Conservation (phyloP, 768 basidiomycete species). For the Mycena crocata region DNA sequence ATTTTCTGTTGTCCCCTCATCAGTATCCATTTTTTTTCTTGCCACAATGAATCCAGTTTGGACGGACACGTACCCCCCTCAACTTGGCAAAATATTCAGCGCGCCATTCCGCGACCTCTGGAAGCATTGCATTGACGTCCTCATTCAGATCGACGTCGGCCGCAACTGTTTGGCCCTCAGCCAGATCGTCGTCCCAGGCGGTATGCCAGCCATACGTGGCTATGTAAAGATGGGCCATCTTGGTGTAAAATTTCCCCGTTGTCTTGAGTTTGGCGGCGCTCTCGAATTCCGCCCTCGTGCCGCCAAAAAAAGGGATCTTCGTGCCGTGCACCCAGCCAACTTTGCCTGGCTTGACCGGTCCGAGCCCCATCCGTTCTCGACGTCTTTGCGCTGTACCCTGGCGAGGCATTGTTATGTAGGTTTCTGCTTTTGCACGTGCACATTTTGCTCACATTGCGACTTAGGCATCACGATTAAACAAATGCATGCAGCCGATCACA, state of each 20-base stretch:
- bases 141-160: slow-evolving; percentile 9
- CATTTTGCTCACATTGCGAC: no score
- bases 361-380: background rate
- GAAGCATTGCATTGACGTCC: background rate
- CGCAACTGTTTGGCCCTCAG: background rate
- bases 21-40: no score
- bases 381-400: background rate
- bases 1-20: slow-evolving; percentile 4
- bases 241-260: background rate
- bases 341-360: slow-evolving; percentile 3
- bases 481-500: no score
- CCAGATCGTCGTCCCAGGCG: background rate
- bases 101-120: background rate
- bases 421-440: no score
- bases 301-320: background rate
- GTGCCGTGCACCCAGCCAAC: slow-evolving; percentile 13
- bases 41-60: background rate
- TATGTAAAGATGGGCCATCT: background rate
- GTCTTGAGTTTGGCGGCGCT: background rate
- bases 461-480: no score
- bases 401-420: slow-evolving; percentile 9
- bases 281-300: background rate
- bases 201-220: slow-evolving; percentile 3
- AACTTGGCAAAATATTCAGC: background rate
- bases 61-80: background rate